Evolutionary conservation across 257 asterid species (phyloP), one percentile per base, ranked within the genome.

Genomic region (Jasminum sambac): DNA sequence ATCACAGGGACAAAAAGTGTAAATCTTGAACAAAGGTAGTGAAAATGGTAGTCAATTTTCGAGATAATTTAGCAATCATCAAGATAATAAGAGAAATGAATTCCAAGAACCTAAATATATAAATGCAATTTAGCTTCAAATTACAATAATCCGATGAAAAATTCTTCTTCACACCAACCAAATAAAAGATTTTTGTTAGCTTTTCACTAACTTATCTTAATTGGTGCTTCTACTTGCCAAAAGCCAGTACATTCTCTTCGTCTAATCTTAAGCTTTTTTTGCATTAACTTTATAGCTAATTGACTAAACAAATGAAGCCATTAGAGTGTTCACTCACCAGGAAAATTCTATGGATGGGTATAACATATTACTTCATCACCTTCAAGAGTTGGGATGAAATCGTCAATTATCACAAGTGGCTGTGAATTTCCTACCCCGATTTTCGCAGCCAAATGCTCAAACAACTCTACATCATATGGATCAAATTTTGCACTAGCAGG

Each of bases 291-390:
- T 5, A 52, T 30, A 17, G 30, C 61, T 52, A 19, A 52, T 52
- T 52, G 21, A 7, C 11, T 52, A 8, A 12, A 52, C 2, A 52
- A 0, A 39, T 72, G 59, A 11, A 57, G 26, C 25, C 55, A 19
- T 48, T 11, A 6, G 37, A 24, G 34, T 7, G 37, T 57, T 9
- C 44, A 67, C 88, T 80, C 67, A 95, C 99, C 98, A 12, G 98
- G 97, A 81, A 95, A 98, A 77, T 92, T 85, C 81, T 92, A 97
- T 17, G 99, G 99, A 84, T 92, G 99, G 66, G 97, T 84, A 76
- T 76, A 92, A 68, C 93, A 90, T 69, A 95, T 90, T 57, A 98
- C 99, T 16, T 82, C 95, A 3, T 82, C 78, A 2, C 79, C 78
- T 6, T 90, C 95, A 57, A 95, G 81, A 11, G 99, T 91, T 0